Evolutionary conservation across 2,329 filamentous ascomycete species (phyloP), one percentile per base, ranked within the genome.

Genomic region (Arthroderma sp.): DNA sequence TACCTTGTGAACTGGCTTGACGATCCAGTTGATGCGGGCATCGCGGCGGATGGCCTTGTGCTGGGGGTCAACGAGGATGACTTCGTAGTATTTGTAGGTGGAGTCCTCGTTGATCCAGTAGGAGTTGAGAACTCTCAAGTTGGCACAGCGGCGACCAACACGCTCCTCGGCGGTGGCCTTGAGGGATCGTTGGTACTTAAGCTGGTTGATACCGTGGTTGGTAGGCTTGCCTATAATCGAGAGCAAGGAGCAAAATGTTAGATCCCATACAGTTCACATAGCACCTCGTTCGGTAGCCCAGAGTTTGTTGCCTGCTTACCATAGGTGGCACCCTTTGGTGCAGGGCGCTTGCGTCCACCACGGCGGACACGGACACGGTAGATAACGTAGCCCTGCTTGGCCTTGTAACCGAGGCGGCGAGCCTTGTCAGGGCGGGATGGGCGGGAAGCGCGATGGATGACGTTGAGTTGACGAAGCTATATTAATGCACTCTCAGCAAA

Each of bases 81-180:
- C 82, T 77, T 98, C 91, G 78, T 80, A 98, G 85, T 98, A 98
- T 81, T 98, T 98, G 85, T 96, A 98, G 74, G 91, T 98, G 51
- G 88, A 95, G 78, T 98, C 91, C 80, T 96, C 87, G 85, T 98
- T 98, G 79, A 98, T 86, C 93, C 93, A 98, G 88, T 98, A 98
- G 55, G 89, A 96, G 85, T 98, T 98, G 66, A 98, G 84, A 67
- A 98, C 91, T 68, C 91, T 87, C 71, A 98, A 75, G 77, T 98
- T 98, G 74, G 88, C 87, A 78, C 88, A 95, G 70, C 89, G 88
- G 72, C 88, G 88, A 66, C 93, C 91, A 68, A 98, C 89, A 84
- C 91, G 91, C 83, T 98, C 91, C 80, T 98, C 93, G 63, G 93
- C 93, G 62, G 91, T 98, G 63, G 89, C 79, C 72, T 83, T 84